phyloP scores from a whole-genome alignment of 495 filamentous ascomycete species.

The Aspergillus conjunctus region DNA sequence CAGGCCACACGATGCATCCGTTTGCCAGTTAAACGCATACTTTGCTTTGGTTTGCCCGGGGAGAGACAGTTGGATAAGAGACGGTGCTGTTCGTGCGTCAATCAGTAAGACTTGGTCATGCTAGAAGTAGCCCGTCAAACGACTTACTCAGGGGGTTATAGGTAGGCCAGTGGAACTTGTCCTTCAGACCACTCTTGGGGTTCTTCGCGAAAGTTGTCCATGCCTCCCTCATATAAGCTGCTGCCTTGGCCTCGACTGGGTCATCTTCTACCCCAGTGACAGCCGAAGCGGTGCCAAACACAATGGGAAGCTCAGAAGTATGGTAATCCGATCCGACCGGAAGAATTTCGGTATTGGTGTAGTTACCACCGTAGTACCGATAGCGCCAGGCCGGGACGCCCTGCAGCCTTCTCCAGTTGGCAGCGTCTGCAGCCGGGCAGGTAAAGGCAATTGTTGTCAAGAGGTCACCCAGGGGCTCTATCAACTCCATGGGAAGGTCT shows the following conservation, averaged over 20 bases:
- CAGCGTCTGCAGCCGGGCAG: background rate
- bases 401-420: background rate
- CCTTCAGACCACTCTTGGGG: background rate
- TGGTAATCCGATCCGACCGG: conserved; percentile 2
- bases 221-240: conserved; percentile 5
- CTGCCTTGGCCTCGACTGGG: background rate
- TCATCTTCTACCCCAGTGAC: background rate
- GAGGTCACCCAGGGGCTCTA: background rate
- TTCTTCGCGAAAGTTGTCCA: conserved; percentile 10
- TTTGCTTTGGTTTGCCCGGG: conserved; percentile 2
- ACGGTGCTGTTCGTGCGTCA: background rate
- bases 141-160: conserved; percentile 6
- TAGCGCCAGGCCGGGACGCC: conserved; percentile 7
- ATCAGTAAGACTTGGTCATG: background rate
- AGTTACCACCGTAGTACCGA: conserved; percentile 3
- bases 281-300: conserved; percentile 3
- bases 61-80: conserved; percentile 1
- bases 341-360: background rate
- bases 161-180: conserved; percentile 5
- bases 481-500: background rate
- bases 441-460: background rate
- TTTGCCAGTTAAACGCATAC: conserved; percentile 3
- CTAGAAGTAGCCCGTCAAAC: background rate
- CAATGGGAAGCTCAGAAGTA: background rate
- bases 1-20: background rate